Evolutionary conservation across 2,329 filamentous ascomycete species (phyloP).

Genomic region (Aplosporella prunicola): DNA sequence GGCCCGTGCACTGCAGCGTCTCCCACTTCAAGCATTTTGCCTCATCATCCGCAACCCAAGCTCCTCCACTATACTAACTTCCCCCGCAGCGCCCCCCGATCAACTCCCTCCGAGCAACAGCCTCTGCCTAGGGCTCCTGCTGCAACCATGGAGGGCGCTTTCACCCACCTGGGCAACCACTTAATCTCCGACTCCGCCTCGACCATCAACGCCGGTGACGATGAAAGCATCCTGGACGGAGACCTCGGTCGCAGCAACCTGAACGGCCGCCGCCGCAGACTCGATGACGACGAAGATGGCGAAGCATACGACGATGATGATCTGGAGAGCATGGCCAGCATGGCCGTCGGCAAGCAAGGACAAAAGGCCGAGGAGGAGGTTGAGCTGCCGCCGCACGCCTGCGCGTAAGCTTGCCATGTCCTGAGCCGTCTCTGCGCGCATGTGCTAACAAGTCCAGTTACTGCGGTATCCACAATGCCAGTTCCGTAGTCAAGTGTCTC

Average conservation of each 20-base stretch:
- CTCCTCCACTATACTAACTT: slow-evolving; percentile 9
- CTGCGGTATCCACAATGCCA: slow-evolving; percentile 93
- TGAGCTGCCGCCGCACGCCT: slow-evolving; percentile 86
- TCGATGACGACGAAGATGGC: slow-evolving; percentile 79
- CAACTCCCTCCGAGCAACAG: slow-evolving; percentile 6
- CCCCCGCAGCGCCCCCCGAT: slow-evolving; percentile 9
- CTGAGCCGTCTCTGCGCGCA: slow-evolving; percentile 8
- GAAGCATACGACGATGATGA: slow-evolving; percentile 72
- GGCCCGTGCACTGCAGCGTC: too few relatives aligned
- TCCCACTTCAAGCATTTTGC: too few relatives aligned
- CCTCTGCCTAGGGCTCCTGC: too few relatives aligned
- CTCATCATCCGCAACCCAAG: slow-evolving; percentile 7
- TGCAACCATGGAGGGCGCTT: slow-evolving; percentile 67
- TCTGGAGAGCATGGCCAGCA: slow-evolving; percentile 64
- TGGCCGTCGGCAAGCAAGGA: slow-evolving; percentile 54
- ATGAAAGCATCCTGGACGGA: slow-evolving; percentile 72
- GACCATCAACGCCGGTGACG: slow-evolving; percentile 83
- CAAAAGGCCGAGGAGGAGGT: slow-evolving; percentile 60
- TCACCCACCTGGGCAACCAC: slow-evolving; percentile 80
- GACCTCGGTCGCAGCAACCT: slow-evolving; percentile 47
- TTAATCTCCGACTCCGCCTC: slow-evolving; percentile 74
- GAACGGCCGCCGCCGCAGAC: slow-evolving; percentile 51
- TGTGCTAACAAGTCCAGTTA: slow-evolving; percentile 48
- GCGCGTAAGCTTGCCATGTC: slow-evolving; percentile 53
- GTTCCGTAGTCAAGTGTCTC: slow-evolving; percentile 92